A percentile compares a stretch with the other conserved stretches of the same genome.
These are phyloP conservation scores for Symmetrospora coprosmae DNA, from an alignment of 768 basidiomycete species.

Conservation along the genomic window DNA sequence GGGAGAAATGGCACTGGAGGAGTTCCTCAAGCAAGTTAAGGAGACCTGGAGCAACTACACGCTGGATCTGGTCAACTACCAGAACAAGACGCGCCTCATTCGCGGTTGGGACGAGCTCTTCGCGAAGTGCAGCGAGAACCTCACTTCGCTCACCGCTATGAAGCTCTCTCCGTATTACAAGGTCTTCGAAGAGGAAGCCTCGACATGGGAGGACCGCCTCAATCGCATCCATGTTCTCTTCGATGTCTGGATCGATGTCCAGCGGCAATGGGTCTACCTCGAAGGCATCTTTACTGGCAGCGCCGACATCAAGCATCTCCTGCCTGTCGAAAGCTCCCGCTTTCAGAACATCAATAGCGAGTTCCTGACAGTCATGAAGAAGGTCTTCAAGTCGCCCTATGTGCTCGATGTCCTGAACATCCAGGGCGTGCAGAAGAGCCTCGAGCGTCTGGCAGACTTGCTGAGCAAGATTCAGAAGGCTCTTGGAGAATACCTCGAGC, in stretches of 20 bases:
- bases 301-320: conserved; percentile 96
- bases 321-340: conserved; percentile 79
- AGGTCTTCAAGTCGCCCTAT: conserved; percentile 97
- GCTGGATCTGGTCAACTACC: conserved; percentile 90
- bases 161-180: conserved; percentile 96
- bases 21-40: conserved; percentile 51
- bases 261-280: conserved; percentile 98
- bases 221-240: conserved; percentile 94
- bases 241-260: conserved; percentile 99
- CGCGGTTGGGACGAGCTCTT: conserved; percentile 41
- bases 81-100: conserved; percentile 94
- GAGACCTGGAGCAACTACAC: conserved; percentile 94
- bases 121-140: conserved; percentile 88
- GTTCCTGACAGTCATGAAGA: conserved; percentile 97
- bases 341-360: conserved; percentile 98
- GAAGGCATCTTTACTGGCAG: conserved; percentile 99
- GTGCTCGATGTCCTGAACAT: conserved; percentile 95
- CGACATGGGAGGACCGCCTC: conserved; percentile 29
- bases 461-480: conserved; percentile 99
- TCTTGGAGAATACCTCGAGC: conserved; percentile 92
- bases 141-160: conserved; percentile 93
- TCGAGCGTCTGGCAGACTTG: conserved; percentile 89
- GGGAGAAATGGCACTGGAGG: conserved; percentile 54
- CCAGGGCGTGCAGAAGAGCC: conserved; percentile 83
- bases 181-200: conserved; percentile 46